Percentiles rank a stretch among this genome's conserved stretches.
These are phyloP conservation scores for Xylaria sp. DNA, from an alignment of 2,329 filamentous ascomycete species.

Conservation along the genomic window DNA sequence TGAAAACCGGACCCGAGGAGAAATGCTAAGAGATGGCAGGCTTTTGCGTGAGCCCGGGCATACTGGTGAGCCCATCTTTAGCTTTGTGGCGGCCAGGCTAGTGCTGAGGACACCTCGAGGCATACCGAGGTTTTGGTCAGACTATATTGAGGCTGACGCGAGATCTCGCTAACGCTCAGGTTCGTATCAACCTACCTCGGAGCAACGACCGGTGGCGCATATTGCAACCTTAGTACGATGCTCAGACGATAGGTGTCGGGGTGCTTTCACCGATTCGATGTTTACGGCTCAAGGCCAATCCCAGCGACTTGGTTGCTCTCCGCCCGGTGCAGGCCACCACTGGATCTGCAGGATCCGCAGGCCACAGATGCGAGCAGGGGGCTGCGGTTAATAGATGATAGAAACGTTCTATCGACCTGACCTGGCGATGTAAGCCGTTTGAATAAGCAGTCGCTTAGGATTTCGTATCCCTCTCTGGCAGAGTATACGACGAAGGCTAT, in stretches of 20 bases:
- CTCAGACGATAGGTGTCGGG: background rate
- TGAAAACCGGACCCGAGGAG: background rate
- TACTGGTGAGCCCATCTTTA: background rate
- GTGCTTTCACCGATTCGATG: background rate
- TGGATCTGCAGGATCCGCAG: background rate
- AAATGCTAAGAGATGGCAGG: background rate
- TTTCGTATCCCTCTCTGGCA: no score
- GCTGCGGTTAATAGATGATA: no score
- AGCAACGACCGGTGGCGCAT: conserved; percentile 2
- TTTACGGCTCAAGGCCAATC: background rate
- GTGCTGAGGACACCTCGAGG: background rate
- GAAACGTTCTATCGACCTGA: no score
- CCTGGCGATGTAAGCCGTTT: no score
- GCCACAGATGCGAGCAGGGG: no score
- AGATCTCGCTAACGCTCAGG: conserved; percentile 14
- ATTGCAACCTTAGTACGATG: background rate
- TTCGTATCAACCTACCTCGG: conserved; percentile 2
- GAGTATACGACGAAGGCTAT: no score
- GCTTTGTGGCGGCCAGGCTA: background rate
- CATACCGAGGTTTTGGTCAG: background rate
- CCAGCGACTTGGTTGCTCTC: background rate
- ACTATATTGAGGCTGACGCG: conserved; percentile 22
- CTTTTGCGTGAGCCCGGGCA: background rate
- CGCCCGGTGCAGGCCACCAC: background rate
- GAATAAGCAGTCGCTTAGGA: no score